Conservation (phyloP, 441 rosid genomes). For the Geranium incanum region DNA sequence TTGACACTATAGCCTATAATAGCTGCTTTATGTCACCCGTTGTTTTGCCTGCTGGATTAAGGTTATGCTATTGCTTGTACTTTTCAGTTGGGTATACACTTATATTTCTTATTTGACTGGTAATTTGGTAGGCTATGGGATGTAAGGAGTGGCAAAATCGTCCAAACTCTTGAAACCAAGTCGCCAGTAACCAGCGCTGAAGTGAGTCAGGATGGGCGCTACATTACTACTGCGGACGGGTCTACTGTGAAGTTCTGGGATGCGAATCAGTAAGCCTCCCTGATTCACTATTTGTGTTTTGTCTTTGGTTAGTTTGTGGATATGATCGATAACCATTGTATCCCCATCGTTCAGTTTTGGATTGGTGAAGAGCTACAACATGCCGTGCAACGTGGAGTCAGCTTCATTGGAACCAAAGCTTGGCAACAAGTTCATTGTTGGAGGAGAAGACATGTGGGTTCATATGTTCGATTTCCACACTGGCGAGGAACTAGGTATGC, state of each 20-base stretch:
- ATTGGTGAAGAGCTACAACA: conserved; percentile 27
- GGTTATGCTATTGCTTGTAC: not conserved
- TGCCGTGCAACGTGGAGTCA: conserved; percentile 66
- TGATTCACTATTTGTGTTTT: not conserved
- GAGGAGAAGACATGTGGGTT: not conserved
- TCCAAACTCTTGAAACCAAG: conserved; percentile 74
- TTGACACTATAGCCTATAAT: too few species aligned
- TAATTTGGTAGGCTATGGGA: conserved; percentile 66
- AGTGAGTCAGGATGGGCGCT: conserved; percentile 86
- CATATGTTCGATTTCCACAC: conserved; percentile 69
- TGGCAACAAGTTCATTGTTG: conserved; percentile 50
- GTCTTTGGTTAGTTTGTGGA: not conserved
- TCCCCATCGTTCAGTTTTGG: conserved; percentile 22
- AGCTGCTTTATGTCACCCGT: too few species aligned
- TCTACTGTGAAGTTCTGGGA: conserved; percentile 92
- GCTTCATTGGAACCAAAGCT: conserved; percentile 87
- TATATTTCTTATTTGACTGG: not conserved
- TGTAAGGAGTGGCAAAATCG: conserved; percentile 68
- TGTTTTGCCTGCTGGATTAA: too few species aligned
- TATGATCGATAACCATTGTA: not conserved
- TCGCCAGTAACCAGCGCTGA: conserved; percentile 88
- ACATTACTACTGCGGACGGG: conserved; percentile 85
- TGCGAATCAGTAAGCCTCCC: conserved; percentile 68
- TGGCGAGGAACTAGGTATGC: conserved; percentile 21
- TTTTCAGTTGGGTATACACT: not conserved